Percentiles rank a stretch among this genome's conserved stretches.
Conservation (phyloP, 2,329 filamentous ascomycete species). For the Penicillium sp. region DNA sequence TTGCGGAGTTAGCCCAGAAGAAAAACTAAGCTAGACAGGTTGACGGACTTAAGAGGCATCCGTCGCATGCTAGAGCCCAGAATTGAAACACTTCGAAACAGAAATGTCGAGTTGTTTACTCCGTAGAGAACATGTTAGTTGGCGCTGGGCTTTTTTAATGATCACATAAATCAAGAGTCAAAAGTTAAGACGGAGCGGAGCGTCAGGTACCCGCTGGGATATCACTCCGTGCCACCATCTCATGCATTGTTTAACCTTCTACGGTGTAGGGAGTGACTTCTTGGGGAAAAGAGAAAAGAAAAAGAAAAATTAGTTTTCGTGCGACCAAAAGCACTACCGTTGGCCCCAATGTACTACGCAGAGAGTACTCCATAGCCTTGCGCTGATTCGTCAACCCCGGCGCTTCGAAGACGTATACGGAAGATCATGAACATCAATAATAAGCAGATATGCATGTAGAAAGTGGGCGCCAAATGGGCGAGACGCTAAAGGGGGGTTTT, state of each 20-base stretch:
- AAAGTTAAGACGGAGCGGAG: not conserved
- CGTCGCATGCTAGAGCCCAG: not conserved
- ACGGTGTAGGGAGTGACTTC: not conserved
- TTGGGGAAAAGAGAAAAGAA: not conserved
- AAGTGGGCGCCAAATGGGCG: not conserved
- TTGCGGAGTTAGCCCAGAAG: not conserved
- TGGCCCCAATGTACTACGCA: not conserved
- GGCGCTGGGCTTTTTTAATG: not conserved
- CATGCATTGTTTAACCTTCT: not conserved
- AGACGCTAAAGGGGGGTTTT: not conserved
- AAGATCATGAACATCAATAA: not conserved
- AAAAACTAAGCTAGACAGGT: not conserved
- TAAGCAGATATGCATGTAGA: not conserved
- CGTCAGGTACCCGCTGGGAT: slow-evolving; percentile 1
- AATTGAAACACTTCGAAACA: not conserved
- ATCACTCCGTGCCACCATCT: not conserved
- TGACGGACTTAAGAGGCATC: not conserved
- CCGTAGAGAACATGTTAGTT: not conserved
- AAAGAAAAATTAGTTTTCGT: not conserved
- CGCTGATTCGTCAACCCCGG: not conserved
- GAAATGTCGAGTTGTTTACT: not conserved
- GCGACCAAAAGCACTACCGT: not conserved
- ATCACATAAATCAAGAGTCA: not conserved
- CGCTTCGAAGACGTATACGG: not conserved
- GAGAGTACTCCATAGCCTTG: too few relatives aligned